Base-by-base conservation (phyloP, 257 asterid species). In the Penstemon eatonii region DNA sequence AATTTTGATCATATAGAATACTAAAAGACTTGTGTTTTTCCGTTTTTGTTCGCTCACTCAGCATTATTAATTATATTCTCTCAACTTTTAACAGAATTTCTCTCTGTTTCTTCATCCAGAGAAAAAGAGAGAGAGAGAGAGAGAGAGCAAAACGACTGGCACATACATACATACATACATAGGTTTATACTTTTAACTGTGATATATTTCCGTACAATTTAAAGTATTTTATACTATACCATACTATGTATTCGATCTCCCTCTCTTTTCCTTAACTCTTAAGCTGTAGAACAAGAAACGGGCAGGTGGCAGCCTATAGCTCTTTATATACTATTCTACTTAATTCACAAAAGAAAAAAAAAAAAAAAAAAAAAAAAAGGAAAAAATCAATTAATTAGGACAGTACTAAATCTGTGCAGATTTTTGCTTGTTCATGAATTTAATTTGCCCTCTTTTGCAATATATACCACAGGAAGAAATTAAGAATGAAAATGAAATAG, bases 331-430 rank as follows among this genome's bases (percentile, higher is more conserved):
- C 33, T 25, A 25, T 25, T 1, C 1, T 25, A 25, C 18, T 15
- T 15, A 15, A 62, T 69, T 58, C 59, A 36, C 64, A 56, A 44
- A 60, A 62, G 1, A 25, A 25, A 25, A 2, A 25, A 25, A 62
- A 25, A 25, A 60, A 62, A 25, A 25, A 60, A 62, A 25, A 25
- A 25, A 25, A 2, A 25, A 25, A 62, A 25, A 25, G 2, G 2
- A 2, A 25, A 25, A 25, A 25, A 25, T 25, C 58, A 52, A 66
- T 71, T 49, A 44, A 60, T 40, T 52, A 56, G 41, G 58, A 63
- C 73, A 65, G 50, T 36, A 59, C 65, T 13, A 73, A 78, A 79
- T 68, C 75, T 60, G 71, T 50, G 45, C 76, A 68, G 78, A 72
- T 79, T 63, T 67, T 57, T 74, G 58, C 68, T 1, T 25, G 39